Percentiles rank a stretch among this genome's conserved stretches.
phyloP scores from a whole-genome alignment of 768 basidiomycete species.

The Tricholoma flavovirens region DNA sequence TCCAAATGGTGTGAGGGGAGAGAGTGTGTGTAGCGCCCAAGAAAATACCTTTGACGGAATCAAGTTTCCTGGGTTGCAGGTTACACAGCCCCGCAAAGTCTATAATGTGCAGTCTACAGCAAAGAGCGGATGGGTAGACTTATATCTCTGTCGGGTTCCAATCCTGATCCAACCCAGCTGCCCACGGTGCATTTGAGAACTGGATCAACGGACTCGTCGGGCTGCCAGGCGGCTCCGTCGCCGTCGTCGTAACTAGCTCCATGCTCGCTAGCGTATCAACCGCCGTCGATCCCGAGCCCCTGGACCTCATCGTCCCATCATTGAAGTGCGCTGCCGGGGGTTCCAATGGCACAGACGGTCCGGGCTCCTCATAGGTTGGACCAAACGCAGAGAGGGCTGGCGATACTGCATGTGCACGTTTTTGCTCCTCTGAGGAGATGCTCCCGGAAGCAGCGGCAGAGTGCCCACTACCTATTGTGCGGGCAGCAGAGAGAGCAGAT shows the following conservation, averaged over 20 bases:
- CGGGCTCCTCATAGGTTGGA: constrained; percentile 8
- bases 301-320: constrained; percentile 15
- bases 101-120: neutral
- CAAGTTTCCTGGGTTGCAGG: neutral
- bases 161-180: constrained; percentile 31
- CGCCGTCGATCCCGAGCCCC: constrained; percentile 5
- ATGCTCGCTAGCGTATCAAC: neutral
- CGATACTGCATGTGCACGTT: constrained; percentile 30
- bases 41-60: neutral
- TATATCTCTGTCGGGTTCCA: constrained; percentile 27
- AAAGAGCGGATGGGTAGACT: neutral
- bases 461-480: constrained; percentile 25
- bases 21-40: neutral
- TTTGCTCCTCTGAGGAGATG: constrained; percentile 48
- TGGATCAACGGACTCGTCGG: constrained; percentile 21
- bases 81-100: neutral
- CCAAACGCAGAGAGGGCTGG: constrained; percentile 52
- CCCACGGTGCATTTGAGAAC: constrained; percentile 34
- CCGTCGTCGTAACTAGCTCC: constrained; percentile 3
- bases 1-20: neutral
- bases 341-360: constrained; percentile 10
- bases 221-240: constrained; percentile 16
- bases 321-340: constrained; percentile 12
- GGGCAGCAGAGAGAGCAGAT: constrained; percentile 37
- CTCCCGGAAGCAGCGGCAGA: constrained; percentile 47